Base-by-base conservation (phyloP, 257 asterid genomes). In the Thymus mandschuricus region DNA sequence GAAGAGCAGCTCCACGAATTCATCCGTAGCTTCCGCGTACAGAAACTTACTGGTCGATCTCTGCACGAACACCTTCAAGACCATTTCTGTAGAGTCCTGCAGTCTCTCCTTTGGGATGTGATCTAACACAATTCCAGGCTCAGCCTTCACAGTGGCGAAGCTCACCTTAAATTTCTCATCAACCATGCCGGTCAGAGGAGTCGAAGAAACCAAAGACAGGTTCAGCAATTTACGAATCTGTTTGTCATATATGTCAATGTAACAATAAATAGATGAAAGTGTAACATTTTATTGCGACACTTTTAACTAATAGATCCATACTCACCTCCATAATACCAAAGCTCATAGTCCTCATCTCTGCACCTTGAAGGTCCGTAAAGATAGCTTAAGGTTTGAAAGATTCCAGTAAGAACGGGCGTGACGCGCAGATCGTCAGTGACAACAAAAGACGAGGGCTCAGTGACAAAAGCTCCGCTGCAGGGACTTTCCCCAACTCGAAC, bases 31-130 rank as follows among this genome's bases (percentile, higher is more conserved):
- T 31, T 51, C 65, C 6, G 41, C 80, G 21, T 73, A 60, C 60
- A 81, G 3, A 4, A 78, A 12, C 27, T 71, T 78, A 1, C 51
- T 48, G 0, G 65, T 80, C 0, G 73, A 76, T 68, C 63, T 72
- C 5, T 68, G 84, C 12, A 76, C 2, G 13, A 12, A 7, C 4
- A 35, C 30, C 13, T 35, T 60, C 46, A 34, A 60, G 1, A 5
- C 48, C 0, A 60, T n/a, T 34, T 60, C n/a, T 8, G 3, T 7
- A 5, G 63, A 1, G 34, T 46, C n/a, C n/a, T n/a, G 4, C 2
- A 30, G 0, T 10, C 3, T 21, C 13, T 12, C 7, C 48, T 31
- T 5, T 13, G 51, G 41, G 8, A 55, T 28, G 29, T 55, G 38
- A 55, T 28, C 1, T 8, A 55, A 9, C 38, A 0, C 2, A 55